A percentile compares a stretch with the other conserved stretches of the same genome.
Conservation (phyloP, 208 protist genomes). For the Tritrichomonas foetus region DNA sequence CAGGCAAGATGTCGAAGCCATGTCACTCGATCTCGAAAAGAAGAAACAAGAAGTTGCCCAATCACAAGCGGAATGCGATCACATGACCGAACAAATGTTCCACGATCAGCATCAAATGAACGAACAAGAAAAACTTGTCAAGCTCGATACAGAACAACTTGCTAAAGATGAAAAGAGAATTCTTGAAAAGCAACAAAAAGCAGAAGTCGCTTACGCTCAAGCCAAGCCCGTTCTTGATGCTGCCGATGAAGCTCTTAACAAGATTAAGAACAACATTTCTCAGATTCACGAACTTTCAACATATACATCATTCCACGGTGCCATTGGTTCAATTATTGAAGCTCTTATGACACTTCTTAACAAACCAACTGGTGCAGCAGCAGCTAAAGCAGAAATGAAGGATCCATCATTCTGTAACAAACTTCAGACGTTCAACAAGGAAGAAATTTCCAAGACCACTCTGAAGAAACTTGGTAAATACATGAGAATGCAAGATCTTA, state of each 20-base stretch:
- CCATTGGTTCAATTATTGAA: constrained; percentile 86
- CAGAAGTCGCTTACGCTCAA: constrained; percentile 83
- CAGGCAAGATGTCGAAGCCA: constrained; percentile 59
- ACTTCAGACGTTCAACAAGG: constrained; percentile 89
- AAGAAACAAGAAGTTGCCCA: constrained; percentile 63
- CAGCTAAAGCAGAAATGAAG: constrained; percentile 86
- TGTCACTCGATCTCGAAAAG: constrained; percentile 68
- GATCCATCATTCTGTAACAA: constrained; percentile 86
- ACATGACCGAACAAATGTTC: constrained; percentile 83
- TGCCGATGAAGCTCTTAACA: constrained; percentile 83
- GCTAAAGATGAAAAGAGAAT: constrained; percentile 75
- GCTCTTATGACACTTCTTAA: constrained; percentile 86
- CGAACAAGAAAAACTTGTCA: constrained; percentile 84
- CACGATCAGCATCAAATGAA: constrained; percentile 83
- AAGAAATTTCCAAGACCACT: constrained; percentile 83
- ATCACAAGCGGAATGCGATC: constrained; percentile 81
- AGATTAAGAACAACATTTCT: constrained; percentile 81
- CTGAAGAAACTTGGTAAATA: constrained; percentile 85
- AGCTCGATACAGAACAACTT: constrained; percentile 45
- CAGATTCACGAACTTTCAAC: constrained; percentile 89
- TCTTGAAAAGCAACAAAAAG: constrained; percentile 78
- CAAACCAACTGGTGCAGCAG: constrained; percentile 79
- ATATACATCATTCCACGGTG: constrained; percentile 82
- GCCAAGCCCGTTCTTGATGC: constrained; percentile 86
- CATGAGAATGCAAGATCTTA: constrained; percentile 80